Evolutionary conservation across 306 rosid species (phyloP), one percentile per base, ranked within the genome.

Genomic region (Cicer chorassanicum): DNA sequence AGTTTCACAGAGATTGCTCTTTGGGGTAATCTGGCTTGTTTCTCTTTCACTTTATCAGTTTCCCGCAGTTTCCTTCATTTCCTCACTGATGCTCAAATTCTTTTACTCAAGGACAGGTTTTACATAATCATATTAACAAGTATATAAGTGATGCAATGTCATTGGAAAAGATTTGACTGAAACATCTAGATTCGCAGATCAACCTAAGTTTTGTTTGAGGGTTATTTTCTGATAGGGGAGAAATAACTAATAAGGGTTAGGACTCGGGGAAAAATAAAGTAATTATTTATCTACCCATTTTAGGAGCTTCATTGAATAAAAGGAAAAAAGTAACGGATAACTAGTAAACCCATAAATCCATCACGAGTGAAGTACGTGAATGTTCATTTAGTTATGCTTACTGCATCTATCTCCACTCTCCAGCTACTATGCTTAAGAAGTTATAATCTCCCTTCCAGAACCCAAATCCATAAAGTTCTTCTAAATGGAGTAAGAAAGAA

Each of bases 391-490:
- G 59, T 39, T 74, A 56, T 65, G 18, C 51, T 57, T 39, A 69
- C 49, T 65, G 18, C 51, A 65, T 56, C 72, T 57, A 57, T 49
- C 60, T 46, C 54, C 62, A 55, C 39, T 49, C 53, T 57, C 59
- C 70, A 45, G 75, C 79, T 29, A 74, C 34, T 41, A 63, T 24
- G 63, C 61, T 34, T 29, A 21, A 74, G 50, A 63, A 56, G 29
- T 15, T 55, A 64, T 13, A 19, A 65, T 3, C 65, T 59, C 69
- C 78, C 59, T 55, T 81, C 75, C 66, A 66, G 60, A 59, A 72
- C 56, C 60, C 38, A 64, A 64, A 34, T 36, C 65, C 74, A 40
- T 70, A 45, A 71, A 18, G 29, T 51, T 34, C 15, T 75, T 42
- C 36, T 73, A 45, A 39, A 8, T 6, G 9, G 43, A 9, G 41